Percentiles rank a stretch among this genome's conserved stretches.
Conservation (phyloP, 495 filamentous ascomycete species). For the Evernia prunastri region DNA sequence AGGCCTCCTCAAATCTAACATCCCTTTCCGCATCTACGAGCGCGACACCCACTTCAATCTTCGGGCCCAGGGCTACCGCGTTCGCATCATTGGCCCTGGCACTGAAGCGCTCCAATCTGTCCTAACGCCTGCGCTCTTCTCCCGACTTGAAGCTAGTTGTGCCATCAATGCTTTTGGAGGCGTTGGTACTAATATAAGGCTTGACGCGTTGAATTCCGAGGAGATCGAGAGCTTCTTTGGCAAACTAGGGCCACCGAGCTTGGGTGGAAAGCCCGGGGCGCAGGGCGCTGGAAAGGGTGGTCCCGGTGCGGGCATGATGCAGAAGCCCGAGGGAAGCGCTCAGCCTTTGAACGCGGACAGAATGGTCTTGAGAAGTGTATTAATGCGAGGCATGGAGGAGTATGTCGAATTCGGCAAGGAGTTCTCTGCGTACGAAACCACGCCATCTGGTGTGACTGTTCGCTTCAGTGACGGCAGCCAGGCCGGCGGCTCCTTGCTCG, state of each 20-base stretch:
- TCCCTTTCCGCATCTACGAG: constrained; percentile 49
- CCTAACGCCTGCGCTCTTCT: neutral
- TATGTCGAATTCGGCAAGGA: constrained; percentile 39
- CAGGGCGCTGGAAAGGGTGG: neutral
- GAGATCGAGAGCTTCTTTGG: neutral
- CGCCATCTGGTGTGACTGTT: constrained; percentile 30
- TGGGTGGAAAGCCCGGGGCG: no score
- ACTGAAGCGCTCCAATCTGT: neutral
- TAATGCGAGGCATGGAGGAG: constrained; percentile 33
- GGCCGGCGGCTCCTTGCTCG: constrained; percentile 34
- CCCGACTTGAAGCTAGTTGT: neutral
- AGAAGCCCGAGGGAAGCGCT: neutral
- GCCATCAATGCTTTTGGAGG: neutral
- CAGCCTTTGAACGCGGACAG: constrained; percentile 30
- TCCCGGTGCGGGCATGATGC: neutral
- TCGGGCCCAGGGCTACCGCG: constrained; percentile 48
- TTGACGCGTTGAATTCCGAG: constrained; percentile 1
- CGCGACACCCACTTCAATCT: constrained; percentile 43
- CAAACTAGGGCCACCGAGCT: neutral
- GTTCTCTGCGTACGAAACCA: constrained; percentile 33
- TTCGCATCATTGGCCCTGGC: constrained; percentile 34
- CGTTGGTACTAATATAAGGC: accelerated
- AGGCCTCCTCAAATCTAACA: constrained; percentile 38
- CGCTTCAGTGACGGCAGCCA: constrained; percentile 37
- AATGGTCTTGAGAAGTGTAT: constrained; percentile 28